Evolutionary conservation across 108 stramenopile genomes (phyloP).

Genomic region (Cyclotella sp.): DNA sequence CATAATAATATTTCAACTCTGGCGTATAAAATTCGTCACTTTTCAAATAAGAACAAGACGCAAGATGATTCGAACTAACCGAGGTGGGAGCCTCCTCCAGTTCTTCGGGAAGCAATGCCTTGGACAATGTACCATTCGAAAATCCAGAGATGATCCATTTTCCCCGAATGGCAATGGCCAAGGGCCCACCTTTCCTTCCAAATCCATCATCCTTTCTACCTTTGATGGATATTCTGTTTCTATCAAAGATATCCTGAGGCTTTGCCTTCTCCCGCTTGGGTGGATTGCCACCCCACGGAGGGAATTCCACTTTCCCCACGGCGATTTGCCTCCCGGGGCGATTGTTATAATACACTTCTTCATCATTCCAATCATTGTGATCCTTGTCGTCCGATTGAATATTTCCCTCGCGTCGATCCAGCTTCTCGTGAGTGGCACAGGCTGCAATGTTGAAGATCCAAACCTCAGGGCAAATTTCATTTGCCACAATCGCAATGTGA

Average conservation of each 20-base stretch:
- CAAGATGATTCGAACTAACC: constrained; percentile 24
- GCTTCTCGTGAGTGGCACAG: constrained; percentile 17
- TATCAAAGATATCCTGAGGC: background rate
- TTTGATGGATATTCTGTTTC: background rate
- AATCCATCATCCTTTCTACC: constrained; percentile 19
- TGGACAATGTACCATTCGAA: constrained; percentile 36
- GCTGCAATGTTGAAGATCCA: constrained; percentile 44
- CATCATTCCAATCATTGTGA: constrained; percentile 17
- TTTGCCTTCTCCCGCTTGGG: constrained; percentile 34
- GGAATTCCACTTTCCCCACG: constrained; percentile 48
- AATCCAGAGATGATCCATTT: constrained; percentile 39
- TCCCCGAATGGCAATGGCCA: constrained; percentile 36
- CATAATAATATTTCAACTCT: constrained; percentile 15
- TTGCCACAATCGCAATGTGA: constrained; percentile 27
- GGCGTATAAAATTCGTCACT: constrained; percentile 44
- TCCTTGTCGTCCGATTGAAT: constrained; percentile 7
- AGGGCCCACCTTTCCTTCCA: constrained; percentile 31
- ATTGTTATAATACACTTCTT: background rate
- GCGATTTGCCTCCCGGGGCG: constrained; percentile 31
- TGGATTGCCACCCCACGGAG: constrained; percentile 30
- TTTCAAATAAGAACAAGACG: constrained; percentile 28
- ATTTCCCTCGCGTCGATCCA: constrained; percentile 46
- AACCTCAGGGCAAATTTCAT: constrained; percentile 18
- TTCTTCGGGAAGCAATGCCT: constrained; percentile 21
- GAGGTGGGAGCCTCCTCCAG: constrained; percentile 17